Evolutionary conservation across 2,329 filamentous ascomycete genomes (phyloP).

Genomic region (Graphiopsis chlorocephala): DNA sequence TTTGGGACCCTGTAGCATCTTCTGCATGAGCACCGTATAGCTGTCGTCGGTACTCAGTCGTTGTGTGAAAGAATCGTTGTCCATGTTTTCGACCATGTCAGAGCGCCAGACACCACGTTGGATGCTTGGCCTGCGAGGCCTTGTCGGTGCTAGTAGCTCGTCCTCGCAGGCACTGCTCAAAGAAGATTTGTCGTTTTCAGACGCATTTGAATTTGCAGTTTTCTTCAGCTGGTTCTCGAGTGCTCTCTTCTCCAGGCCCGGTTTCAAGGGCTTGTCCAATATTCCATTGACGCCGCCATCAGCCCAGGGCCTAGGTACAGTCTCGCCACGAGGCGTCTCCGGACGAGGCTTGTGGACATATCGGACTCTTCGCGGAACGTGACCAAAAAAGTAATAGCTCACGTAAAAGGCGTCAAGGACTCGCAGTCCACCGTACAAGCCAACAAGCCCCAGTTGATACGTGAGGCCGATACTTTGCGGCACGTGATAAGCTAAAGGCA

Average conservation of each 20-base stretch:
- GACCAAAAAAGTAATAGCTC: constrained; percentile 39
- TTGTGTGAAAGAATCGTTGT: constrained; percentile 24
- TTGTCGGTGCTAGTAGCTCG: neutral
- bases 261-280: constrained; percentile 17
- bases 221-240: constrained; percentile 15
- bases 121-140: constrained; percentile 18
- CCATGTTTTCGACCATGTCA: constrained; percentile 27
- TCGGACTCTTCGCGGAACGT: constrained; percentile 43
- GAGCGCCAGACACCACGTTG: constrained; percentile 22
- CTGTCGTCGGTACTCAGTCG: constrained; percentile 21
- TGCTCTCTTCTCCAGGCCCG: constrained; percentile 10
- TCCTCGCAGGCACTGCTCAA: neutral
- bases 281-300: constrained; percentile 23
- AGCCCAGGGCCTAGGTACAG: constrained; percentile 19
- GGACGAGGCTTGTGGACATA: constrained; percentile 38
- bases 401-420: constrained; percentile 47
- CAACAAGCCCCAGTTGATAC: constrained; percentile 45
- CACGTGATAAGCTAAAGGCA: constrained; percentile 43
- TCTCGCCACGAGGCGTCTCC: constrained; percentile 28
- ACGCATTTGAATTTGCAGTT: neutral
- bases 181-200: neutral
- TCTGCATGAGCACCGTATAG: constrained; percentile 22
- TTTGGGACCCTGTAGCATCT: constrained; percentile 25
- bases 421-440: constrained; percentile 42
- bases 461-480: constrained; percentile 46